A percentile compares a stretch with the other conserved stretches of the same genome.
Evolutionary conservation across 176 grass and related monocot genomes (phyloP).

Genomic region (Canna indica): DNA sequence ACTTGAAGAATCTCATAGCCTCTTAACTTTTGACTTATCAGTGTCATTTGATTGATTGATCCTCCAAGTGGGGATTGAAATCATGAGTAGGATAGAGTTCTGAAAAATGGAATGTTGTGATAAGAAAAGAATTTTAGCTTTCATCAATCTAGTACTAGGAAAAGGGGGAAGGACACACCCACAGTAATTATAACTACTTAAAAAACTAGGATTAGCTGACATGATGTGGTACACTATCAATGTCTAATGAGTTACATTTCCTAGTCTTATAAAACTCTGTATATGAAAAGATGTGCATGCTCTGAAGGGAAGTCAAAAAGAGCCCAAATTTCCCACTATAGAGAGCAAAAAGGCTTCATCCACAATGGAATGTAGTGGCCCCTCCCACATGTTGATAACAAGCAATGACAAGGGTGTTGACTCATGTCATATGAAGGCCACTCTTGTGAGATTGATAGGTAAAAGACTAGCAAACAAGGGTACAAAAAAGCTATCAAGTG

Average conservation of each 20-base stretch:
- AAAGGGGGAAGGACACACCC: no score
- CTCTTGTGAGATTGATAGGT: neutral
- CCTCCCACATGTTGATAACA: neutral
- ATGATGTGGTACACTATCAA: neutral
- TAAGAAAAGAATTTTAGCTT: no score
- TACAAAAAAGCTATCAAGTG: neutral
- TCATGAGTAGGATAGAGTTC: no score
- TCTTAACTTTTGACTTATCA: no score
- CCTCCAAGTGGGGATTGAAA: no score
- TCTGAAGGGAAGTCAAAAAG: neutral
- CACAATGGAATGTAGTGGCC: neutral
- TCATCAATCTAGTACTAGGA: no score
- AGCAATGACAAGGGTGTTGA: neutral
- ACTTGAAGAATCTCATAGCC: no score
- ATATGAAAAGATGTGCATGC: slow-evolving; percentile 2
- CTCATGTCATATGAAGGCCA: neutral
- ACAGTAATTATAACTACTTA: no score
- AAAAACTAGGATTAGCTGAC: neutral
- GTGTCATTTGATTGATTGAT: no score
- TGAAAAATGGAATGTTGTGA: no score
- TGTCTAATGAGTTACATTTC: neutral
- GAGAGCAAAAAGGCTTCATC: neutral
- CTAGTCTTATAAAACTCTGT: neutral
- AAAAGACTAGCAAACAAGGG: neutral
- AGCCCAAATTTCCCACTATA: neutral